Evolutionary conservation across 176 grass and related monocot genomes (phyloP).

Genomic region (Puya raimondii): DNA sequence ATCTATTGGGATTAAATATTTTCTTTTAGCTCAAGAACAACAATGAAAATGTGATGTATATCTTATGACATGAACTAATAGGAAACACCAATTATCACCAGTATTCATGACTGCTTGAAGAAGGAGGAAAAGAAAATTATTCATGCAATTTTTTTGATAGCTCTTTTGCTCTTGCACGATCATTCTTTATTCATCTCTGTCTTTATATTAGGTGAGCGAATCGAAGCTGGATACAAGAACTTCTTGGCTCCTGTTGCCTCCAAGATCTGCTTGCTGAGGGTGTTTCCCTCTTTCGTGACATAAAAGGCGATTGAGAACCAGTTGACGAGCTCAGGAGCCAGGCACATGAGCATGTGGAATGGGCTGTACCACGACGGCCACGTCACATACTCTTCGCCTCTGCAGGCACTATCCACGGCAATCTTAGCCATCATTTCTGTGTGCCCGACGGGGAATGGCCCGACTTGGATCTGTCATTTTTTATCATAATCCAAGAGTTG

Average conservation of each 20-base stretch:
- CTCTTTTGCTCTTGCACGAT: neutral
- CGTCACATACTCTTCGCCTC: conserved; percentile 36
- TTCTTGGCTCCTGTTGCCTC: conserved; percentile 28
- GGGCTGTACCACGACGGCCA: conserved; percentile 48
- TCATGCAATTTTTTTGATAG: neutral
- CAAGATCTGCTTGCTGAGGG: conserved; percentile 32
- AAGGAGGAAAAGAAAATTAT: neutral
- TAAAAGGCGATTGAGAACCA: conserved; percentile 31
- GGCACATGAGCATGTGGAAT: conserved; percentile 44
- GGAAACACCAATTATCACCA: neutral
- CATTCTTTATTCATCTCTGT: neutral
- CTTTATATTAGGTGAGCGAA: conserved; percentile 30
- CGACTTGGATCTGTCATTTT: conserved; percentile 38
- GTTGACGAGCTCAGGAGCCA: conserved; percentile 53
- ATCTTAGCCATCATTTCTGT: conserved; percentile 40
- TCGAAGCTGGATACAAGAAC: conserved; percentile 38
- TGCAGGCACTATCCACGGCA: conserved; percentile 27
- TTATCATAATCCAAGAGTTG: neutral
- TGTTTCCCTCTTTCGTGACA: conserved; percentile 4
- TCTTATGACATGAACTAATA: neutral
- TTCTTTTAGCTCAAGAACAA: too few species aligned
- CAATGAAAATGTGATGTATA: too few species aligned
- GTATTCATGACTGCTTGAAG: neutral
- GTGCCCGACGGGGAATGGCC: conserved; percentile 37
- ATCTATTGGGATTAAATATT: too few species aligned